Evolutionary conservation across 148 eudicot species (phyloP).

Genomic region (Spergularia marina): DNA sequence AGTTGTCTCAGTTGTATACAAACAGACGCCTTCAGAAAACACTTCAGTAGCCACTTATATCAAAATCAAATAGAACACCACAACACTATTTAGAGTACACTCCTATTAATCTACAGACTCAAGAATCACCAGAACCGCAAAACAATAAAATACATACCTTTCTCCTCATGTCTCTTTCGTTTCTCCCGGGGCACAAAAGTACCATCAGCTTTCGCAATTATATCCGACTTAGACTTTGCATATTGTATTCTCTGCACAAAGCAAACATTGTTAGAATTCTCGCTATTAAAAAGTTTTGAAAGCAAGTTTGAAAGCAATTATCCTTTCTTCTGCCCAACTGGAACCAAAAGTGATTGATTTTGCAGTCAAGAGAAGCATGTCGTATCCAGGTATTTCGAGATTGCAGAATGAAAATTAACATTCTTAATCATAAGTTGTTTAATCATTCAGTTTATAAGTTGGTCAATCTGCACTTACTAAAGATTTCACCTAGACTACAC

Average conservation of each 20-base stretch:
- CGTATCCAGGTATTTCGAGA: neutral
- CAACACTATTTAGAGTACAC: neutral
- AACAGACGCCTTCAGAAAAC: neutral
- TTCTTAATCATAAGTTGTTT: neutral
- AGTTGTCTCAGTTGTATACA: neutral
- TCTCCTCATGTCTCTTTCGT: slow-evolving; percentile 86
- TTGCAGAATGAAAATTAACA: neutral
- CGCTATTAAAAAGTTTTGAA: neutral
- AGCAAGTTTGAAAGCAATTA: neutral
- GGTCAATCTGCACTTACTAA: no score
- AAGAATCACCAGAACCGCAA: neutral
- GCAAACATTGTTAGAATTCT: slow-evolving; percentile 3
- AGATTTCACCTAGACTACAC: neutral
- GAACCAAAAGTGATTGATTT: neutral
- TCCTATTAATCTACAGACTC: neutral
- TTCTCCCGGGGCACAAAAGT: slow-evolving; percentile 86
- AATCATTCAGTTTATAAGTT: no score
- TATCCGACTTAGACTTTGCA: slow-evolving; percentile 87
- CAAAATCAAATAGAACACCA: neutral
- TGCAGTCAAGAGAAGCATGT: neutral
- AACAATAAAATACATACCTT: slow-evolving; percentile 43
- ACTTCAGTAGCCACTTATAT: neutral
- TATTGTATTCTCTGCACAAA: slow-evolving; percentile 78
- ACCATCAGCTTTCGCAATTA: slow-evolving; percentile 92
- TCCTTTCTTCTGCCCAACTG: neutral